Percentiles rank a stretch among this genome's conserved stretches.
These are phyloP conservation scores for Pichia membranifaciens DNA, from an alignment of 805 yeast genomes.

Conservation along the genomic window DNA sequence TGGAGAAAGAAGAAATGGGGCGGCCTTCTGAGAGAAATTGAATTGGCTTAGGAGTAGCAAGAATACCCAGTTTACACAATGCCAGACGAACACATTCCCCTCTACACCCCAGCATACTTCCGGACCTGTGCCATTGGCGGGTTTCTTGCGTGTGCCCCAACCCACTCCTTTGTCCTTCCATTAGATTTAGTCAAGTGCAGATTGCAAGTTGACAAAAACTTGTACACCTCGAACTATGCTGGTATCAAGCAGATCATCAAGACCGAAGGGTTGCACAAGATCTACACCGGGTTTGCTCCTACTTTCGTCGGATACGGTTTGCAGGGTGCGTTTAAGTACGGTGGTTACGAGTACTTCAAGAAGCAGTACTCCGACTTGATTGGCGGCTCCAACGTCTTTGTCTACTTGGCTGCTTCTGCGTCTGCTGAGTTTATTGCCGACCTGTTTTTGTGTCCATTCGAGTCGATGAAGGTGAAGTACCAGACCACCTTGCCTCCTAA, in stretches of 20 bases:
- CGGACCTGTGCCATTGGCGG: slow-evolving; percentile 75
- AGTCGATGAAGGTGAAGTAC: slow-evolving; percentile 89
- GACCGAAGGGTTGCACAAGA: slow-evolving; percentile 66
- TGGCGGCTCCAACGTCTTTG: slow-evolving; percentile 66
- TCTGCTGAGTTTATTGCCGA: slow-evolving; percentile 94
- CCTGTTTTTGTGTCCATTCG: slow-evolving; percentile 84
- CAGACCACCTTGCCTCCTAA: slow-evolving; percentile 90
- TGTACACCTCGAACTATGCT: slow-evolving; percentile 71
- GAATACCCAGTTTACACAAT: slow-evolving; percentile 2
- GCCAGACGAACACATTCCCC: slow-evolving; percentile 34
- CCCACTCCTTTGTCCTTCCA: slow-evolving; percentile 91
- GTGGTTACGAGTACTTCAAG: slow-evolving; percentile 89
- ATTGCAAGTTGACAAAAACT: slow-evolving; percentile 71
- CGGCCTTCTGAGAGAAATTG: too few relatives aligned
- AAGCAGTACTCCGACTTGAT: slow-evolving; percentile 62
- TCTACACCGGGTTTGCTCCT: slow-evolving; percentile 88
- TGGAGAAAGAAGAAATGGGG: too few relatives aligned
- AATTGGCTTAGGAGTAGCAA: too few relatives aligned
- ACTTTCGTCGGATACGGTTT: slow-evolving; percentile 88
- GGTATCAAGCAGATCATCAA: slow-evolving; percentile 76
- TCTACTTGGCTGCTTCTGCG: slow-evolving; percentile 82
- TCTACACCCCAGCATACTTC: slow-evolving; percentile 59
- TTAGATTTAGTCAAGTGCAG: slow-evolving; percentile 91
- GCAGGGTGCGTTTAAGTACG: slow-evolving; percentile 98
- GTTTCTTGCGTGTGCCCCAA: slow-evolving; percentile 89